Base-by-base conservation (phyloP, 2,329 filamentous ascomycete species). In the Exophiala sp. region DNA sequence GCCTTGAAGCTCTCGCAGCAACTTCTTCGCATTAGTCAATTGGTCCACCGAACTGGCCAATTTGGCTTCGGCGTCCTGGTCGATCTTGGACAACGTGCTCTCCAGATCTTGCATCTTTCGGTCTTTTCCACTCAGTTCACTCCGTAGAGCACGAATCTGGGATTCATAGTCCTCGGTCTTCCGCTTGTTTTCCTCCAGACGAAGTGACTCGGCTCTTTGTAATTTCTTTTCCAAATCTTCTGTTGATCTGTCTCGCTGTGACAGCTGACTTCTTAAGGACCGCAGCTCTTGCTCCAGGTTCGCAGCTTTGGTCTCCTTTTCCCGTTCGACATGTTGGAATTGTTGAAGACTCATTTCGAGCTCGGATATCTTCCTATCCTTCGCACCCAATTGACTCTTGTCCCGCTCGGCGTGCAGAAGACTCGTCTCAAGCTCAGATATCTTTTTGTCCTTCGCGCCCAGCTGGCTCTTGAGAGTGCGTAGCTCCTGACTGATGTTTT, bases 381-480 rank as follows among this genome's bases (percentile, higher is more conserved):
- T 96, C 58, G 97, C 74, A 49, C 83, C 83, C 11, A 99, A 75
- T 62, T 97, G 92, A 63, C 91, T 97, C 63, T 95, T 87, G 60
- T 96, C 91, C 65, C 96, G 89, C 61, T 96, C 91, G 2, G 86
- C 83, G 70, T 90, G 87, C 33, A 96, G 75, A 33, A 97, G 74
- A 66, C 89, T 94, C 24, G 80, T 78, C 69, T 99, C 92, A 6
- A 97, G 77, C 50, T 99, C 94, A 52, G 89, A 85, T 5, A 90
- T 77, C 69, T 97, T 99, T 52, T 89, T 84, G 52, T 96, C 91
- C 70, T 96, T 96, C 58, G 97, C 74, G 49, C 83, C 83, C 11
- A 99, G 75, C 62, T 97, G 92, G 63, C 91, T 97, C 63, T 95
- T 87, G 5, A 99, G 81, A 82, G 96, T 89, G 68, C 89, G 89